Base-by-base conservation (phyloP, 768 basidiomycete species). In the Fomitopsis serialis region DNA sequence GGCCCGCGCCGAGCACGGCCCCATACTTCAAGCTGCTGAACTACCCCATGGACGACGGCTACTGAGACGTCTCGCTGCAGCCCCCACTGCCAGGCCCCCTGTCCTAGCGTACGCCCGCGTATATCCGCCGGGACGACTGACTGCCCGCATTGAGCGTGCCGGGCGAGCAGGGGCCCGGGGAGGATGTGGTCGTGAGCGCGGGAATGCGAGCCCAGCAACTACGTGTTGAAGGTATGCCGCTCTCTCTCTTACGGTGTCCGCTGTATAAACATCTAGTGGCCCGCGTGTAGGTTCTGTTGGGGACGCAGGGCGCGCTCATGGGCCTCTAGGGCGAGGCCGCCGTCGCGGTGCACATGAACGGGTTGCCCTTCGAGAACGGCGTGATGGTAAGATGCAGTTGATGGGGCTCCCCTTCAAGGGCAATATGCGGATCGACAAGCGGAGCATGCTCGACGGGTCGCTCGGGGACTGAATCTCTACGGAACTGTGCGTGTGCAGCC, bases 21-120 rank as follows among this genome's bases (percentile, higher is more conserved):
- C 27, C 17, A 21, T n/a, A 24, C 21, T 12, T 29, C 52, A 10
- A 45, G 2, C 36, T 36, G 8, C 12, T 45, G 53, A 46, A 52
- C 25, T 36, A 8, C 22, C 48, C 36, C 22, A 48, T 52, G 9
- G 15, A 45, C 12, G 53, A 55, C 32, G 45, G 58, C 21, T 59
- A 58, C 44, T 42, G 60, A 0, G 68, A 65, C 37, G 63, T 69
- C 19, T 72, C 76, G 0, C 77, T 80, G 0, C 66, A 74, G n/a
- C 73, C 62, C 13, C 77, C 82, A 0, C 72, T 84, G 1, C 82
- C 87, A 0, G 72, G 79, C 57, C 90, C 91, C 1, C 66, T 88
- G 3, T 89, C 89, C 2, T 75, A 78, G 27, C 72, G 73, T n/a
- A 91, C 90, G 1, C 92, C 92, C 65, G 90, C 81, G 9, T 85